Evolutionary conservation across 805 yeast species (phyloP), one percentile per base, ranked within the genome.

Genomic region (Sugiyamaella smithiae): DNA sequence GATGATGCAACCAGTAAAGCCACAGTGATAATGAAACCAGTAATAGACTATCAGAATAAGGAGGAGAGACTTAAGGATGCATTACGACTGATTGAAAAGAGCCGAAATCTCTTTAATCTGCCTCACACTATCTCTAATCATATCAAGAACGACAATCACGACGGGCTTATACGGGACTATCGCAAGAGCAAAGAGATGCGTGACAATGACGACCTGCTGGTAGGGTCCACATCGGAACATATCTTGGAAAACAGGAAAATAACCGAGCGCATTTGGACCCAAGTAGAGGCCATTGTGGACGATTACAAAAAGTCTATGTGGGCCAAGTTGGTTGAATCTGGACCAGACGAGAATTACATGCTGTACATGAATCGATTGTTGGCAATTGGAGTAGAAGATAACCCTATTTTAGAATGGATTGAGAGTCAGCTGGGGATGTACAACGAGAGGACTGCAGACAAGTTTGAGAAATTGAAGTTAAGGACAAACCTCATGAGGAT

Each of bases 361-460:
- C 63, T 58, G 25, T 45, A 62, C 25, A 75, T 84, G 20, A 71
- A 75, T n/a, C 77, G 76, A 54, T 67, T 85, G 28, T 63, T 82
- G 40, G 87, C 84, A 52, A 67, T 85, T 28, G 84, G 82, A n/a
- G 74, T 77, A 1, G 74, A 70, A 40, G 82, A 78, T 48, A 83
- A 80, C 60, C 91, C 91, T 4, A 77, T 84, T 4, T 61, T 73
- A 19, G 79, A 75, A 46, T 85, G 88, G 81, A 73, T 85, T 24
- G 68, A 74, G 36, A 65, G 75, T 16, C 83, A 76, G 57, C 71
- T 73, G 40, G 67, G 68, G 20, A 62, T 61, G 16, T 70, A 80
- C 50, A 62, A 66, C 5, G 54, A 58, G 1, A 65, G 67, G 44
- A 64, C 80, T 25, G 66, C 67, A 19, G 71, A 73, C 17, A 69